Conservation (phyloP, 2,329 filamentous ascomycete species). For the Lasiodiplodia hormozganensis region DNA sequence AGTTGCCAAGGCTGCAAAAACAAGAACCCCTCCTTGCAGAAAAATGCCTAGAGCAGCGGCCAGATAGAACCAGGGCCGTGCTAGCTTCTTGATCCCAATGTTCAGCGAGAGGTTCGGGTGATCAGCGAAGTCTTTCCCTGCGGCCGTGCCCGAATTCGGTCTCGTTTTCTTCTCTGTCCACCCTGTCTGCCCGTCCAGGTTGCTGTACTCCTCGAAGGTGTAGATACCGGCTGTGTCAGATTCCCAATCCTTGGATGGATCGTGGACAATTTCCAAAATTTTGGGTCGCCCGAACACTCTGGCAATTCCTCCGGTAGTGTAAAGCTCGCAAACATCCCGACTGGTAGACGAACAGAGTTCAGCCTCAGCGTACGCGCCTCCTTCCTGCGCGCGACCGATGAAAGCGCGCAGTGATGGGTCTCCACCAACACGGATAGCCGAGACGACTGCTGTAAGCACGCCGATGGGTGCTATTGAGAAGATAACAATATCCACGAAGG, state of each 20-base stretch:
- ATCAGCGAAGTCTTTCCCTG: too few species aligned
- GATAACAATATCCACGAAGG: constrained; percentile 40
- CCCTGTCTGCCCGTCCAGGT: too few species aligned
- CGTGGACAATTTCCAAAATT: constrained; percentile 36
- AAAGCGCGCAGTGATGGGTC: constrained; percentile 45
- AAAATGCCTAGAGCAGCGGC: background rate
- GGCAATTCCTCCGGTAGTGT: constrained; percentile 24
- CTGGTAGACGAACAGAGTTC: constrained; percentile 52
- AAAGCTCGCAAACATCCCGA: constrained; percentile 35
- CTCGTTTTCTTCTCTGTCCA: too few species aligned
- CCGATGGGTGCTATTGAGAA: constrained; percentile 47
- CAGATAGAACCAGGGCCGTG: background rate
- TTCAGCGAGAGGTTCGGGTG: background rate
- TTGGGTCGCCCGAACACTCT: constrained; percentile 31
- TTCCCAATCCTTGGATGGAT: constrained; percentile 32
- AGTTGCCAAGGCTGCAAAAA: background rate
- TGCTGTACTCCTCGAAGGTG: too few species aligned
- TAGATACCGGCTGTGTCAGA: constrained; percentile 34
- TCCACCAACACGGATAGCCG: constrained; percentile 41
- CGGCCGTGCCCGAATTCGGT: too few species aligned
- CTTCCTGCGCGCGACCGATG: constrained; percentile 50
- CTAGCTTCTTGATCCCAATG: constrained; percentile 28
- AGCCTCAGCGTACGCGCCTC: constrained; percentile 42
- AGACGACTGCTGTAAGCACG: constrained; percentile 49
- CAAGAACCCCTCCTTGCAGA: background rate